Percentiles rank a stretch among this genome's conserved stretches.
Evolutionary conservation across 2,329 filamentous ascomycete genomes (phyloP).

Genomic region (Drechslerella coelobrocha): DNA sequence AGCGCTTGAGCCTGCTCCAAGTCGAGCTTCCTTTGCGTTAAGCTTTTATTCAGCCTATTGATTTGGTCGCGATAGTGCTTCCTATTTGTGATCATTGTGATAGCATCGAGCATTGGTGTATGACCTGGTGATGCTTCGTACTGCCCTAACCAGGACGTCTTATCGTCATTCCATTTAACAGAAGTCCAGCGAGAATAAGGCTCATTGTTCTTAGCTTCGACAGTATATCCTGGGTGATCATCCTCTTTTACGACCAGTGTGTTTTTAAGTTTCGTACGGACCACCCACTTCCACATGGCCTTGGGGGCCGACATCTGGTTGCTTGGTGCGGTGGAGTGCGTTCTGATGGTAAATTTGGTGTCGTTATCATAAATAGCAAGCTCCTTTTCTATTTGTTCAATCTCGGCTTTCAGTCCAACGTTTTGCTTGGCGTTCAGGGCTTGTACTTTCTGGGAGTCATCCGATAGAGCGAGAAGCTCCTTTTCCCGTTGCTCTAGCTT

Average conservation of each 20-base stretch:
- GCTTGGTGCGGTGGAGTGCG: conserved; percentile 9
- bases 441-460: conserved; percentile 4
- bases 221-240: conserved; percentile 19
- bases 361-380: conserved; percentile 19
- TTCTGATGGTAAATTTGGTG: conserved; percentile 16
- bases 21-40: neutral
- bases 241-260: conserved; percentile 12
- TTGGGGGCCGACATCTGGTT: conserved; percentile 1
- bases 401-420: neutral
- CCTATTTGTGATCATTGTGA: conserved; percentile 10
- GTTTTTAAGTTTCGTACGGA: conserved; percentile 10
- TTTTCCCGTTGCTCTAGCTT: conserved; percentile 6
- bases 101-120: conserved; percentile 9
- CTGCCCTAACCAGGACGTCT: conserved; percentile 13
- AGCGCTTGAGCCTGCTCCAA: neutral
- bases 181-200: conserved; percentile 26
- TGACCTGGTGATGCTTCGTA: conserved; percentile 21
- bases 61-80: conserved; percentile 12
- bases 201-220: conserved; percentile 4
- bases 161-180: neutral
- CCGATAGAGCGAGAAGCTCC: neutral
- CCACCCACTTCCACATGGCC: neutral
- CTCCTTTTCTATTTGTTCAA: conserved; percentile 30
- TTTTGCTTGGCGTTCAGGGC: conserved; percentile 7
- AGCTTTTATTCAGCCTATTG: neutral